Evolutionary conservation across 129 eudicot genomes (phyloP).

Genomic region (Solidago caesia): DNA sequence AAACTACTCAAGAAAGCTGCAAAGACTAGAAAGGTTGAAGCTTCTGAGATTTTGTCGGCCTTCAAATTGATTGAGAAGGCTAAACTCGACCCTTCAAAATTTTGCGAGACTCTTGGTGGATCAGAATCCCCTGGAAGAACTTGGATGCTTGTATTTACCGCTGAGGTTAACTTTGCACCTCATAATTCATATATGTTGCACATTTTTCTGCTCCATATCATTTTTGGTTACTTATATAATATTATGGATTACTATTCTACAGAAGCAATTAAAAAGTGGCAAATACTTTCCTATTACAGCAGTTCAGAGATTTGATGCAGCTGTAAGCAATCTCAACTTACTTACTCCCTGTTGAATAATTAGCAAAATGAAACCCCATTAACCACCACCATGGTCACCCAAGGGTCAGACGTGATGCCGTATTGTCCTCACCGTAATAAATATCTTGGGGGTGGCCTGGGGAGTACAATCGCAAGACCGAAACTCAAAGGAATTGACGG

Average conservation of each 20-base stretch:
- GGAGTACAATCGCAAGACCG: no score
- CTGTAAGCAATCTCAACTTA: conserved; percentile 52
- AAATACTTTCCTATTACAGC: conserved; percentile 90
- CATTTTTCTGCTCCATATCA: not conserved
- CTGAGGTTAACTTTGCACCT: conserved; percentile 46
- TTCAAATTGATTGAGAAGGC: conserved; percentile 78
- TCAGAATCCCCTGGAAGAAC: conserved; percentile 89
- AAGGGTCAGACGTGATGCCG: no score
- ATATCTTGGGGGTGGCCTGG: no score
- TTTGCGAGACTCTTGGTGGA: conserved; percentile 93
- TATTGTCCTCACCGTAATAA: no score
- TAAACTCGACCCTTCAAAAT: conserved; percentile 72
- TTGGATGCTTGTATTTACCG: conserved; percentile 96
- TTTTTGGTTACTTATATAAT: not conserved
- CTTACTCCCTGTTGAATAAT: not conserved
- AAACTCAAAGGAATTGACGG: no score
- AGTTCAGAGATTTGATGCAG: conserved; percentile 95
- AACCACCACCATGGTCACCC: not conserved
- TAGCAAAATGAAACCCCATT: not conserved
- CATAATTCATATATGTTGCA: not conserved
- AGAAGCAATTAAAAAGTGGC: conserved; percentile 69
- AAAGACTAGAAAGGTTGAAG: conserved; percentile 70
- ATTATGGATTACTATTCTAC: not conserved
- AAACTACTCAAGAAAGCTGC: conserved; percentile 79
- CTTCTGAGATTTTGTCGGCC: conserved; percentile 59